Base-by-base conservation (phyloP, 2,329 filamentous ascomycete species). In the Apiospora marii region DNA sequence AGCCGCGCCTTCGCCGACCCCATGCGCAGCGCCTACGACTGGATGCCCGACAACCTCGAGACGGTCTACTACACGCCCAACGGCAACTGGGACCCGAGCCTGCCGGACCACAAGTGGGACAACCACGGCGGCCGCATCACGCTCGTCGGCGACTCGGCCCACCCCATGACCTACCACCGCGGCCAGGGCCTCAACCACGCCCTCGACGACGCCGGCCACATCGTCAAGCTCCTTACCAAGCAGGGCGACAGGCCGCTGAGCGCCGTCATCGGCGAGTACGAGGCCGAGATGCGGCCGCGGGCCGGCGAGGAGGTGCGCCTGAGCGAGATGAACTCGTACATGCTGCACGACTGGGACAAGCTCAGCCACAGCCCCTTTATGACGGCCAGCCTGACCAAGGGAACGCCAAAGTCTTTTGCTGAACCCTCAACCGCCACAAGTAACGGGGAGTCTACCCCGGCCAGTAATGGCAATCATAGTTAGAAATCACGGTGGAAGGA, bases 171-270 rank as follows among this genome's bases (percentile, higher is more conserved):
- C 44, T 81, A 77, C 71, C 80, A 87, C 75, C 82, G 85, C 30
- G 85, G 85, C 0, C 85, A 87, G 76, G 85, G 85, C 0, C 80
- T 87, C n/a, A 87, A 87, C 73, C 85, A 87, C 72, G 82, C 82
- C 3, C 78, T 87, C 13, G 81, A 81, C 1, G 86, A 87, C 73
- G 84, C 82, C 5, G 81, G 79, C 0, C 82, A 83, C 72, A 73
- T 87, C 12, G 78, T 82, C 51, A 77, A 81, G 74, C 76, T 79
- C 1, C 74, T 84, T 6, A 76, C 72, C 14, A 71, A 70, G 30
- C 71, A 70, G 13, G 73, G 67, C 22, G 27, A n/a, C 27, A 41
- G 73, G 43, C 61, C 74, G 41, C 76, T 80, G 71, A 76, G 73
- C 30, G 76, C 79, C 14, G 73, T 79, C 0, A 81, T 87, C 27